Evolutionary conservation across 2,329 filamentous ascomycete species (phyloP).

Genomic region (Fonsecaea monophora): DNA sequence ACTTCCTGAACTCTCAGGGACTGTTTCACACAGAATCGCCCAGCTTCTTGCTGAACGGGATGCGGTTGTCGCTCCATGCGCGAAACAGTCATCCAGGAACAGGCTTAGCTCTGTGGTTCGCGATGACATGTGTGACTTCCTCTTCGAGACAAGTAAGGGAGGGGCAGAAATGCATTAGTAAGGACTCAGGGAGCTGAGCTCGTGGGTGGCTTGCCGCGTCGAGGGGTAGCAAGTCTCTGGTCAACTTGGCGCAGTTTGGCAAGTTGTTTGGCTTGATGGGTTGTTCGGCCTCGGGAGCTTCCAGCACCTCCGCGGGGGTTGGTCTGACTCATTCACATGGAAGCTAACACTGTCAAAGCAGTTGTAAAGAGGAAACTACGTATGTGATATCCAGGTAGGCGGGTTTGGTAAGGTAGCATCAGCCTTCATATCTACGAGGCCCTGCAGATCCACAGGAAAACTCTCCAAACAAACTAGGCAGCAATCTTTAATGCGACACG

Average conservation of each 20-base stretch:
- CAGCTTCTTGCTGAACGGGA: neutral
- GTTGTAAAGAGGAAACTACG: neutral
- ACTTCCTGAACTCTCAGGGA: neutral
- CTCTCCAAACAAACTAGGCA: neutral
- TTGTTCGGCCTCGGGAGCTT: slow-evolving; percentile 7
- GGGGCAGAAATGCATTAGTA: neutral
- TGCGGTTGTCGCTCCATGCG: neutral
- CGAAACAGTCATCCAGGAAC: neutral
- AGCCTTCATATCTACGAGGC: neutral
- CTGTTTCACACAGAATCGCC: neutral
- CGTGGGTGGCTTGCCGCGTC: neutral
- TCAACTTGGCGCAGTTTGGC: neutral
- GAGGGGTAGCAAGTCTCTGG: neutral
- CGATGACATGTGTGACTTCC: slow-evolving; percentile 8
- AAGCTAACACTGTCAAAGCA: slow-evolving; percentile 5
- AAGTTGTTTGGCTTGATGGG: neutral
- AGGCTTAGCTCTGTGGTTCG: neutral
- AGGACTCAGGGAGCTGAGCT: neutral
- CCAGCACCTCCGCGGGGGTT: slow-evolving; percentile 4
- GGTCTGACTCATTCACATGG: slow-evolving; percentile 8
- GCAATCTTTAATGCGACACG: neutral
- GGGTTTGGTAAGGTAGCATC: slow-evolving; percentile 12
- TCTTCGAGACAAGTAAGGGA: slow-evolving; percentile 5
- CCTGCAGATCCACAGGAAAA: neutral
- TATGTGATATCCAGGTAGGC: neutral